A percentile compares a stretch with the other conserved stretches of the same genome.
Evolutionary conservation across 2,329 filamentous ascomycete genomes (phyloP).

Genomic region (Rhexocercosporidium sp.): DNA sequence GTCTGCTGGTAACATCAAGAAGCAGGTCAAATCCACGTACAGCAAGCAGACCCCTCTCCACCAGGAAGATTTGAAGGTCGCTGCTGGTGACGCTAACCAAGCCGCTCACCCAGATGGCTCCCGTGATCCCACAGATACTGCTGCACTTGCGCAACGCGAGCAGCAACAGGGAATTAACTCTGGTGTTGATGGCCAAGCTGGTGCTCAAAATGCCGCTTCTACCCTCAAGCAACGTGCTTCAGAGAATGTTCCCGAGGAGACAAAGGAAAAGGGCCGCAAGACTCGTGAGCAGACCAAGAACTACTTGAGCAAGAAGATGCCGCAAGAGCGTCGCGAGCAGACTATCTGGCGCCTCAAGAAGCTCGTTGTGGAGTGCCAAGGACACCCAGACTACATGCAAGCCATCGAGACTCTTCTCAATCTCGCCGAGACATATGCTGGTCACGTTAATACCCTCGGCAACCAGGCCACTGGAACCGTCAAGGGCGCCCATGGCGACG

Average conservation of each 20-base stretch:
- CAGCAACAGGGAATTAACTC: conserved; percentile 50
- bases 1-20: conserved; percentile 70
- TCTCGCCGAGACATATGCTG: conserved; percentile 83
- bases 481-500: conserved; percentile 71
- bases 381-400: conserved; percentile 89
- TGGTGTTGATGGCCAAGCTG: conserved; percentile 57
- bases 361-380: conserved; percentile 96
- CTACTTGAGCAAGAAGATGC: conserved; percentile 87
- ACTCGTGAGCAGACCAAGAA: conserved; percentile 64
- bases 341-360: conserved; percentile 94
- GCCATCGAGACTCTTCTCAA: conserved; percentile 88
- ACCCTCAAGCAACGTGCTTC: conserved; percentile 61
- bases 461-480: conserved; percentile 70
- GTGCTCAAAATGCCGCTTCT: conserved; percentile 45
- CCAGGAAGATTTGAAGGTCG: conserved; percentile 64
- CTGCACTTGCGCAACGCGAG: conserved; percentile 52
- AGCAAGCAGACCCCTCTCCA: conserved; percentile 57
- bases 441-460: conserved; percentile 71
- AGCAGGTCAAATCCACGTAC: conserved; percentile 66
- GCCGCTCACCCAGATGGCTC: conserved; percentile 60
- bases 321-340: conserved; percentile 90
- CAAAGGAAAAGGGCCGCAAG: conserved; percentile 59
- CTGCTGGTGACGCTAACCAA: conserved; percentile 61
- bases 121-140: conserved; percentile 59
- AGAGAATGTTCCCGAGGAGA: conserved; percentile 66